Conservation (phyloP, 805 yeast genomes). For the Hanseniaspora lindneri region DNA sequence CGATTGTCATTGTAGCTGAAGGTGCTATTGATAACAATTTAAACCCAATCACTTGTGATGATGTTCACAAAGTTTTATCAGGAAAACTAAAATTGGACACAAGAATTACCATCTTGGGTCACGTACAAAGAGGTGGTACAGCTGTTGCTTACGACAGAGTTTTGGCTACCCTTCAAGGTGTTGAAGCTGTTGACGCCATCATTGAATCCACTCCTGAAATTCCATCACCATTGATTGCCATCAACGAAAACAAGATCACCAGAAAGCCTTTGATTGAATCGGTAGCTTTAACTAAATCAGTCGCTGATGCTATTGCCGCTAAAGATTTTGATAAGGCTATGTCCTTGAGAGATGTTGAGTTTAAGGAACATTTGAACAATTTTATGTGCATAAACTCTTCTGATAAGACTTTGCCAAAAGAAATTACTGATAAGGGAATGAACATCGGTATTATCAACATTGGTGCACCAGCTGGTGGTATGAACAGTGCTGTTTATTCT, state of each 20-base stretch:
- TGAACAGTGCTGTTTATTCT: constrained; percentile 67
- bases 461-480: constrained; percentile 72
- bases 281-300: constrained; percentile 74
- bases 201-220: constrained; percentile 76
- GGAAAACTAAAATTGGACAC: constrained; percentile 77
- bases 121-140: constrained; percentile 97
- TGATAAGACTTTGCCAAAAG: constrained; percentile 48
- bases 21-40: constrained; percentile 84
- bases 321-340: constrained; percentile 82
- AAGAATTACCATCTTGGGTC: constrained; percentile 89
- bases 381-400: constrained; percentile 59
- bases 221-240: constrained; percentile 90
- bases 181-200: constrained; percentile 91
- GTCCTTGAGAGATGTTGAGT: constrained; percentile 74
- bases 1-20: constrained; percentile 94
- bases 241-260: constrained; percentile 74
- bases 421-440: constrained; percentile 41
- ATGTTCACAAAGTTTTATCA: constrained; percentile 71
- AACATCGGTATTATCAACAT: constrained; percentile 61
- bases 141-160: constrained; percentile 91
- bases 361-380: constrained; percentile 65
- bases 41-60: constrained; percentile 65
- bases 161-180: constrained; percentile 92
- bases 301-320: constrained; percentile 70
- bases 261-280: constrained; percentile 83